Evolutionary conservation across 495 filamentous ascomycete genomes (phyloP).

Genomic region (Penicillium bovifimosum): DNA sequence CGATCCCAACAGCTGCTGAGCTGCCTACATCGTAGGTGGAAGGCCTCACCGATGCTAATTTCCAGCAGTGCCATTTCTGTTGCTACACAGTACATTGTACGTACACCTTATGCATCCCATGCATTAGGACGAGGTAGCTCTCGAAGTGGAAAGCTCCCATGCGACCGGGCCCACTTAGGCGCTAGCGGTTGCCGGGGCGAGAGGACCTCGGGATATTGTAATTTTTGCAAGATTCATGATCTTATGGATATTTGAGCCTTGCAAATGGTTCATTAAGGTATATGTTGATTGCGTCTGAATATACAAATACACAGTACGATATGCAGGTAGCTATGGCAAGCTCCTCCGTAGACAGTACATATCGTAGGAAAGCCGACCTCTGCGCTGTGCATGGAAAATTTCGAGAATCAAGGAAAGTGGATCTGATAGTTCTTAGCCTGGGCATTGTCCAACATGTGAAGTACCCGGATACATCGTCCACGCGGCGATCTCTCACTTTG

Average conservation of each 20-base stretch:
- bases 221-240: neutral
- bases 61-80: no score
- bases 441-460: constrained; percentile 7
- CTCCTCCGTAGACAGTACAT: no score
- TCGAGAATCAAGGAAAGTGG: constrained; percentile 5
- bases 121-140: neutral
- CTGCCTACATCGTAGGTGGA: no score
- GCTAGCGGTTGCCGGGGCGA: constrained; percentile 6
- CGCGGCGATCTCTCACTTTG: constrained; percentile 17
- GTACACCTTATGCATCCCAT: no score
- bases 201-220: neutral
- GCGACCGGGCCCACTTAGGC: constrained; percentile 7
- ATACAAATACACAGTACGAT: no score
- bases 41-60: neutral
- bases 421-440: constrained; percentile 13
- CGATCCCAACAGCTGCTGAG: no score
- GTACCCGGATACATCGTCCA: constrained; percentile 20
- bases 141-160: constrained; percentile 5
- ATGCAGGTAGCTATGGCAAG: neutral
- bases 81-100: no score
- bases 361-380: no score
- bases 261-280: no score
- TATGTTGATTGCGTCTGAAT: no score
- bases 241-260: no score
- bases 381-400: neutral